These are phyloP conservation scores for Colletotrichum liriopes DNA, from an alignment of 2,329 filamentous ascomycete species.

Conservation along the genomic window DNA sequence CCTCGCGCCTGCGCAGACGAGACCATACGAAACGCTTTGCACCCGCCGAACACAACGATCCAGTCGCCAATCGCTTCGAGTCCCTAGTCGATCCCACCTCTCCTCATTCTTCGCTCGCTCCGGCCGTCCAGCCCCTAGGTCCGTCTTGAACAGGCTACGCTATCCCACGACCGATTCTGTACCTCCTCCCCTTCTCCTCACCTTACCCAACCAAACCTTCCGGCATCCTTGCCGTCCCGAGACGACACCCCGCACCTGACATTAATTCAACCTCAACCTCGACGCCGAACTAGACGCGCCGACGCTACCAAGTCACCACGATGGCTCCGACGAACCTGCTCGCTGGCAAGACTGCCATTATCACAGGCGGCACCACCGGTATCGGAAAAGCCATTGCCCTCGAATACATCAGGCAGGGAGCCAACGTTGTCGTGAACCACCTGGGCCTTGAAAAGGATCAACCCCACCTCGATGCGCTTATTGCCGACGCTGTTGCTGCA, in stretches of 20 bases:
- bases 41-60: background rate
- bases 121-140: background rate
- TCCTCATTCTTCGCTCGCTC: background rate
- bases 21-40: background rate
- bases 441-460: constrained; percentile 72
- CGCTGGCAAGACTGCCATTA: constrained; percentile 83
- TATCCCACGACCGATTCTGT: constrained; percentile 8
- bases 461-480: constrained; percentile 67
- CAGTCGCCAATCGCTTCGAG: background rate
- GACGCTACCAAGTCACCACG: constrained; percentile 1
- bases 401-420: constrained; percentile 83
- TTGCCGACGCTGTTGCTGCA: constrained; percentile 66
- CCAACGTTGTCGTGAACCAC: constrained; percentile 86
- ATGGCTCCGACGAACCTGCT: constrained; percentile 72
- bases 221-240: constrained; percentile 19
- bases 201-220: constrained; percentile 12
- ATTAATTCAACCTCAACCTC: constrained; percentile 14
- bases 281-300: background rate
- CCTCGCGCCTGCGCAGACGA: background rate
- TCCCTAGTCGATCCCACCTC: constrained; percentile 5
- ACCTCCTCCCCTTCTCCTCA: constrained; percentile 8
- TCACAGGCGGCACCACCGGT: constrained; percentile 89
- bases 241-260: constrained; percentile 16
- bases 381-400: constrained; percentile 90
- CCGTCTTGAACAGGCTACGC: background rate